A percentile compares a stretch with the other conserved stretches of the same genome.
Evolutionary conservation across 1,284 basidiomycete genomes (phyloP).

Genomic region (Nidula niveotomentosa): DNA sequence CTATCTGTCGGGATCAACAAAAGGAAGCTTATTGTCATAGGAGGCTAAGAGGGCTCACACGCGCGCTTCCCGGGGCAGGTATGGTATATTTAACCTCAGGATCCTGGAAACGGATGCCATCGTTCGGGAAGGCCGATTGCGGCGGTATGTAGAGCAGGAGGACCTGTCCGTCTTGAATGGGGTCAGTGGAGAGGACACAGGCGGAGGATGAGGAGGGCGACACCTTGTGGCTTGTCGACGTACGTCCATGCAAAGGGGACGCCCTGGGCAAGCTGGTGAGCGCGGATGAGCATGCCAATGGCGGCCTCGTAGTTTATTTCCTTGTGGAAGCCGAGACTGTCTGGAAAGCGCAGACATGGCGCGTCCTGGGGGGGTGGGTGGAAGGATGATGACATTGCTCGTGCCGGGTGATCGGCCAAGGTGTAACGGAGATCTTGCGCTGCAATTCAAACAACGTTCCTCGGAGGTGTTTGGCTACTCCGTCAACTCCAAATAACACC

Average conservation of each 20-base stretch:
- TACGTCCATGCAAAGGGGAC: constrained; percentile 69
- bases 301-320: constrained; percentile 59
- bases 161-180: constrained; percentile 57
- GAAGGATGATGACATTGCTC: constrained; percentile 22
- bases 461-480: neutral
- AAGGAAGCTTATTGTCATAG: neutral
- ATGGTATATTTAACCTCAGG: constrained; percentile 59
- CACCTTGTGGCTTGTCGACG: constrained; percentile 73
- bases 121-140: constrained; percentile 57
- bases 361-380: constrained; percentile 33
- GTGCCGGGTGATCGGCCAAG: constrained; percentile 1
- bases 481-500: neutral
- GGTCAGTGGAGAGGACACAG: constrained; percentile 1
- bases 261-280: constrained; percentile 48
- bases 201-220: constrained; percentile 13
- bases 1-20: constrained; percentile 27
- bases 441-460: neutral
- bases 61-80: constrained; percentile 34
- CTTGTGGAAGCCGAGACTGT: constrained; percentile 54
- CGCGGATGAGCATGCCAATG: constrained; percentile 57
- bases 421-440: neutral
- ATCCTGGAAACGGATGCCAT: constrained; percentile 74
- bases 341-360: constrained; percentile 66
- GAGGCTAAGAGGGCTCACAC: constrained; percentile 39
- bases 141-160: constrained; percentile 60